These are phyloP conservation scores for Suhomyces bolitotheri DNA, from an alignment of 1,139 yeast species.

Conservation along the genomic window DNA sequence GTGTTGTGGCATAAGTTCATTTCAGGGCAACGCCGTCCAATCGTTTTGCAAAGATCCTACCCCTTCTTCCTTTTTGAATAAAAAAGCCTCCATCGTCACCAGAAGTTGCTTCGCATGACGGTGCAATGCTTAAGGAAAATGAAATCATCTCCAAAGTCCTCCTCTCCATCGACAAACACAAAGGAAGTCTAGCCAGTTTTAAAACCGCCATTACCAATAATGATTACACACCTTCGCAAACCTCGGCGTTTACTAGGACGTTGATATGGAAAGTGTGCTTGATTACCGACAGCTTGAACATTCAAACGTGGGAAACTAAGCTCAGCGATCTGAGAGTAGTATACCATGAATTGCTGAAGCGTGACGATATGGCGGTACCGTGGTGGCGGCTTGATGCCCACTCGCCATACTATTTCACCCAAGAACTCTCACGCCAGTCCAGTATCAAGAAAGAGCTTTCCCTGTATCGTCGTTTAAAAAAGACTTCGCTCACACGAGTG, in stretches of 20 bases:
- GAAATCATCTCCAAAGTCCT: conserved; percentile 40
- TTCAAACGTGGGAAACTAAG: conserved; percentile 36
- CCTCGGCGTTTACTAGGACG: conserved; percentile 29
- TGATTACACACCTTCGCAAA: conserved; percentile 30
- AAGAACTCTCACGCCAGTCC: conserved; percentile 13
- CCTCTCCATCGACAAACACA: conserved; percentile 40
- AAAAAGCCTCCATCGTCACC: too few species aligned
- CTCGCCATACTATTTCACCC: conserved; percentile 27
- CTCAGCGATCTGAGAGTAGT: conserved; percentile 36
- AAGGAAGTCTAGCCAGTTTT: conserved; percentile 32
- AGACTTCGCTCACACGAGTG: conserved; percentile 10
- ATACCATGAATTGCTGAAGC: conserved; percentile 36
- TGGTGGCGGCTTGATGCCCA: conserved; percentile 40
- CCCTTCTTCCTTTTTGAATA: too few species aligned
- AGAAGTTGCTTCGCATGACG: too few species aligned
- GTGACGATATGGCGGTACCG: conserved; percentile 39
- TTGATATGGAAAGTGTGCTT: conserved; percentile 43
- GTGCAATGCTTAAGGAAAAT: conserved; percentile 35
- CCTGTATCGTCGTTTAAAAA: conserved; percentile 6
- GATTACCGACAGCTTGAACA: conserved; percentile 41
- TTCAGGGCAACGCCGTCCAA: too few species aligned
- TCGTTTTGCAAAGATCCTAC: too few species aligned
- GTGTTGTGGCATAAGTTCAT: too few species aligned
- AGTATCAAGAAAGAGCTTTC: conserved; percentile 5
- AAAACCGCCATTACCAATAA: conserved; percentile 35